A percentile compares a stretch with the other conserved stretches of the same genome.
Evolutionary conservation across 768 basidiomycete genomes (phyloP).

Genomic region (Asterophora parasitica): DNA sequence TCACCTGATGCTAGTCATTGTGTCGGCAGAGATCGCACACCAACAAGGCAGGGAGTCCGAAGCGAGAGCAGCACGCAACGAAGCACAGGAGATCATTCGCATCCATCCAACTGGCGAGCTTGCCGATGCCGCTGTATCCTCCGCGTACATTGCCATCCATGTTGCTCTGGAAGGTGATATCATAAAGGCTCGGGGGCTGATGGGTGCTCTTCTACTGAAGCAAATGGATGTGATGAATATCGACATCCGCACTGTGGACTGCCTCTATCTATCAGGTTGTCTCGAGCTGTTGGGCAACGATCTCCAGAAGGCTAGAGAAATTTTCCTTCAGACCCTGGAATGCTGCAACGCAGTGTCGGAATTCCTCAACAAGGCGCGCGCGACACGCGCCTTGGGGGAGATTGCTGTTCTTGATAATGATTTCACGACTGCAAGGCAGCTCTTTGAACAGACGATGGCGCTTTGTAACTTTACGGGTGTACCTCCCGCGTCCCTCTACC

Average conservation of each 20-base stretch:
- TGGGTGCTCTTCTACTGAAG: not conserved
- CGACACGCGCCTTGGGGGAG: not conserved
- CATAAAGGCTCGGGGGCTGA: not conserved
- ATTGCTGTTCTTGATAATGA: constrained; percentile 1
- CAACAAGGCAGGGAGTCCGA: not conserved
- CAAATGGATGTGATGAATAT: not conserved
- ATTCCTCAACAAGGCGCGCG: not conserved
- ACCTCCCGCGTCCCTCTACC: no score
- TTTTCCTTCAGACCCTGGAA: not conserved
- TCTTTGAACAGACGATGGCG: not conserved
- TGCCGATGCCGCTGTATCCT: not conserved
- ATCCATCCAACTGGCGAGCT: not conserved
- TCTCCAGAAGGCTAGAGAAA: not conserved
- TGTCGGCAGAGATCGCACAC: constrained; percentile 2
- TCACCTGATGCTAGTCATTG: not conserved
- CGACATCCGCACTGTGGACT: not conserved
- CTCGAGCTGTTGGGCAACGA: constrained; percentile 2
- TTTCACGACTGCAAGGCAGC: not conserved
- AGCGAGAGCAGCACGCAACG: not conserved
- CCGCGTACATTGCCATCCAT: not conserved
- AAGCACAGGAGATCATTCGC: not conserved
- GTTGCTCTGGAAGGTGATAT: constrained; percentile 3
- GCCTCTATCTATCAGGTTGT: constrained; percentile 1
- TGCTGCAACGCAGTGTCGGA: not conserved
- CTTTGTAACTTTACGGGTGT: constrained; percentile 1